Percentiles rank a stretch among this genome's conserved stretches.
phyloP scores from a whole-genome alignment of 2,329 filamentous ascomycete genomes.

The Microcera coccophila region DNA sequence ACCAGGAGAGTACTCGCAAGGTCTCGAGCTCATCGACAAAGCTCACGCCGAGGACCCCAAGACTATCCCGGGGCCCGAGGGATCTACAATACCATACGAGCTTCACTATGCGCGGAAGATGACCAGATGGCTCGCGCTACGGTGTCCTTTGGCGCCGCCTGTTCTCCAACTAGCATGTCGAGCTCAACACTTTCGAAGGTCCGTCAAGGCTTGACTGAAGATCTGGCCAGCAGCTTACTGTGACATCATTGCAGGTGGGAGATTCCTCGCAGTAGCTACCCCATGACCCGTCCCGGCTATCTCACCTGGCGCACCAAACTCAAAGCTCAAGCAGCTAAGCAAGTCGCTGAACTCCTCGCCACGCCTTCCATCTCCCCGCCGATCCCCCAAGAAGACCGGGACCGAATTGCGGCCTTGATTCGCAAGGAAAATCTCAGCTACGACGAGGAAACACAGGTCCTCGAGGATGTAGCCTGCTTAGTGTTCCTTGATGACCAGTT shows the following conservation, averaged over 20 bases:
- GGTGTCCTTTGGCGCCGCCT: constrained; percentile 59
- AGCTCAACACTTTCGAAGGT: constrained; percentile 77
- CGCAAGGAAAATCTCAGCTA: constrained; percentile 69
- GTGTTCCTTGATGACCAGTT: constrained; percentile 87
- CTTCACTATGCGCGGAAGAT: constrained; percentile 79
- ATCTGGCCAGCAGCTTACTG: not conserved
- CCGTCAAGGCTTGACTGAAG: not conserved
- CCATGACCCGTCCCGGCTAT: constrained; percentile 72
- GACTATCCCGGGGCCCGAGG: constrained; percentile 38
- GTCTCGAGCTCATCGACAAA: constrained; percentile 66
- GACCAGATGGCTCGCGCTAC: constrained; percentile 65
- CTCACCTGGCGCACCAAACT: constrained; percentile 73
- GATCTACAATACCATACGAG: constrained; percentile 62
- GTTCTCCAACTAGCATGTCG: constrained; percentile 71
- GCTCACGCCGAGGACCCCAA: constrained; percentile 45
- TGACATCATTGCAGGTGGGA: constrained; percentile 66
- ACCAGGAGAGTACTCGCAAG: constrained; percentile 43
- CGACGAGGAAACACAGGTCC: constrained; percentile 61
- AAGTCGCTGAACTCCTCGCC: constrained; percentile 53
- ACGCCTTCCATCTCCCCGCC: constrained; percentile 35
- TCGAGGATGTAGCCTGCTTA: constrained; percentile 83
- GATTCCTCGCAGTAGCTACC: constrained; percentile 68
- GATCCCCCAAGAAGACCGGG: constrained; percentile 48
- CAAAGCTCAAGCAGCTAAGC: constrained; percentile 59
- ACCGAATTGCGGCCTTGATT: constrained; percentile 66